Conservation (phyloP, 768 basidiomycete genomes). For the Lentinus brumalis region DNA sequence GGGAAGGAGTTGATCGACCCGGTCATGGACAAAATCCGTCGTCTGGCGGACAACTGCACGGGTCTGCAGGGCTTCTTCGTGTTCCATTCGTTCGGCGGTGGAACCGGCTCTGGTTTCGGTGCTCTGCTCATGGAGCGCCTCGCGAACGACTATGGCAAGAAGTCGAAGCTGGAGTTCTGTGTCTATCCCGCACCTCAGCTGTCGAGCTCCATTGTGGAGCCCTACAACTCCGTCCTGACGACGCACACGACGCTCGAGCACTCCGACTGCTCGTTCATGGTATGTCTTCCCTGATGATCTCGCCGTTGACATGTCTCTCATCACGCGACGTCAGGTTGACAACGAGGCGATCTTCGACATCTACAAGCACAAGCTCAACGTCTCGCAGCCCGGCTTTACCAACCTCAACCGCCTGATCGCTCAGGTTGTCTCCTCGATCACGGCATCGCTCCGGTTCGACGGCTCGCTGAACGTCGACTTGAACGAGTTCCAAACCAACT, state of each 20-base stretch:
- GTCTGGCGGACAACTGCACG: slow-evolving; percentile 93
- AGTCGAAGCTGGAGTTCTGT: slow-evolving; percentile 97
- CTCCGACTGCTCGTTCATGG: slow-evolving; percentile 99
- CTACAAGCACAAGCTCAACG: slow-evolving; percentile 93
- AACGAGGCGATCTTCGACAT: slow-evolving; percentile 99
- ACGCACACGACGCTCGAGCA: slow-evolving; percentile 99
- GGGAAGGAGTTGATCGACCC: slow-evolving; percentile 97
- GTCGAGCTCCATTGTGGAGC: slow-evolving; percentile 95
- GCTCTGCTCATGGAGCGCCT: slow-evolving; percentile 94
- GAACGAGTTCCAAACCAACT: slow-evolving; percentile 98
- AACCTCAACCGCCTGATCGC: slow-evolving; percentile 97
- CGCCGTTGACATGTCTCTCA: slow-evolving; percentile 1
- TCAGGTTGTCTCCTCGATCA: slow-evolving; percentile 97
- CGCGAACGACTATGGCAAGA: slow-evolving; percentile 97
- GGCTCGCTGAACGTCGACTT: slow-evolving; percentile 97
- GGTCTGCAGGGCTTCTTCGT: slow-evolving; percentile 99
- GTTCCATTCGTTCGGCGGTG: slow-evolving; percentile 99
- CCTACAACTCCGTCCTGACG: slow-evolving; percentile 95
- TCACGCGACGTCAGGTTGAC: slow-evolving; percentile 66
- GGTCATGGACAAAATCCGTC: slow-evolving; percentile 94
- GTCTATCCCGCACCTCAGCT: slow-evolving; percentile 94
- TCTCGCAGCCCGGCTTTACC: slow-evolving; percentile 82
- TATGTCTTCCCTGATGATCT: slow-evolving; percentile 28
- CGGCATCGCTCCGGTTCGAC: slow-evolving; percentile 95
- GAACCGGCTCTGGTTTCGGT: slow-evolving; percentile 98